Conservation (phyloP, 768 basidiomycete species). For the Boletus subparvulus region DNA sequence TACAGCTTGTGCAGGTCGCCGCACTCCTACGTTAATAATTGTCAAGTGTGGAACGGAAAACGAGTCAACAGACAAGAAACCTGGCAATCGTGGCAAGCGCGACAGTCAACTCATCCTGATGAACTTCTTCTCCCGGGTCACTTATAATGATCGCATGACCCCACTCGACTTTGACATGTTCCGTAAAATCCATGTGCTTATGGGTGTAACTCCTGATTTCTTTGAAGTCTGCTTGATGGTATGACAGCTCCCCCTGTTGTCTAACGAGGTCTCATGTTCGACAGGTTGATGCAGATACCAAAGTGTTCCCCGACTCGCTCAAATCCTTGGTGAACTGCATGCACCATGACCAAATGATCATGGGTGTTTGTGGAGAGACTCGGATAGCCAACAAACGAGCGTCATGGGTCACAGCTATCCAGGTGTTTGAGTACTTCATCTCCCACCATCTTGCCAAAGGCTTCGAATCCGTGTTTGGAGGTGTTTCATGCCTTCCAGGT, state of each 20-base stretch:
- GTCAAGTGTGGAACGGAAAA: constrained; percentile 95
- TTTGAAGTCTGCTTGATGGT: constrained; percentile 99
- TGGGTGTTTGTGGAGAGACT: constrained; percentile 99
- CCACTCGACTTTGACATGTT: constrained; percentile 98
- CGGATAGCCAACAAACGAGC: constrained; percentile 98
- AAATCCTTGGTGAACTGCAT: constrained; percentile 94
- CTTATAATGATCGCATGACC: constrained; percentile 98
- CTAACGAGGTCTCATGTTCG: constrained; percentile 9
- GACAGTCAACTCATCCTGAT: constrained; percentile 98
- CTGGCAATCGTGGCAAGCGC: constrained; percentile 97
- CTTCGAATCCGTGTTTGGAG: constrained; percentile 98
- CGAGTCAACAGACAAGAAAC: constrained; percentile 87
- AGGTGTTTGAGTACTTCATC: constrained; percentile 99
- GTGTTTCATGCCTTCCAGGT: constrained; percentile 98
- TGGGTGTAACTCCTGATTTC: constrained; percentile 99
- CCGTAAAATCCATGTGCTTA: constrained; percentile 91
- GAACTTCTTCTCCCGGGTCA: constrained; percentile 99
- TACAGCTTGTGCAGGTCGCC: constrained; percentile 75
- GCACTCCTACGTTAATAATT: constrained; percentile 90
- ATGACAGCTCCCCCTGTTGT: constrained; percentile 28
- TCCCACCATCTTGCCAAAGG: constrained; percentile 98
- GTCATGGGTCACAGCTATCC: constrained; percentile 98
- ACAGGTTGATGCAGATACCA: constrained; percentile 98
- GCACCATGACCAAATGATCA: constrained; percentile 98
- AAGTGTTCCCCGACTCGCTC: constrained; percentile 88